Base-by-base conservation (phyloP, 1,139 yeast species). In the Geotrichum cucujoidarum region DNA sequence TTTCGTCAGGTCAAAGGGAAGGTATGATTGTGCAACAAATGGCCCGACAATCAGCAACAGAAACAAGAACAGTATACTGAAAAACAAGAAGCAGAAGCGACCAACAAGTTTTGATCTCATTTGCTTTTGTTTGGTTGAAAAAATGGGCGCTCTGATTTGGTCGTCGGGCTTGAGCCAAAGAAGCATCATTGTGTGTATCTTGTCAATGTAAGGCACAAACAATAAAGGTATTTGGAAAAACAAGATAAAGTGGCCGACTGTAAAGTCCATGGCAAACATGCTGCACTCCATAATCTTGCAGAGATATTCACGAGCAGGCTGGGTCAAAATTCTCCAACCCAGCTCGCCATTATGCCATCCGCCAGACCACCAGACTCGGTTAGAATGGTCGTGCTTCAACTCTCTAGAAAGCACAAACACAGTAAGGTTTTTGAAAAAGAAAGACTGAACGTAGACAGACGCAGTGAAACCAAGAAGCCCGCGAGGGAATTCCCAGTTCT, bases 331-430 rank as follows among this genome's bases (percentile, higher is more conserved):
- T 35, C 73, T 63, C 76, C 78, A 74, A 0, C 89, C 86, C 34
- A 81, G 66, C 1, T 77, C 78, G n/a, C 77, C 73, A 11, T 67
- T 68, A 36, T 74, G 61, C 95, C 95, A 87, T 44, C 72, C 74
- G 0, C 95, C 95, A 0, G 87, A 77, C 95, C 95, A 88, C 95
- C 95, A 88, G 0, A 90, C 81, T 24, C 74, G 61, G 58, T 83
- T 84, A 1, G 83, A 63, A 33, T 68, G 67, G 52, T 77, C 81
- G 51, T 74, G 77, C 38, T 71, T 73, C 52, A 77, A 67, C 59
- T 87, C 95, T 50, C 83, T 70, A 0, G 90, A 73, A 14, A 85
- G 61, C 3, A 77, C 57, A 3, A 78, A 43, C 2, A 77, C 65
- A 2, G 77, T 69, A 1, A 76, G 54, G 1, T 74, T 54, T 38